Evolutionary conservation across 2,329 filamentous ascomycete species (phyloP).

Genomic region (Colletotrichum endophyticum): DNA sequence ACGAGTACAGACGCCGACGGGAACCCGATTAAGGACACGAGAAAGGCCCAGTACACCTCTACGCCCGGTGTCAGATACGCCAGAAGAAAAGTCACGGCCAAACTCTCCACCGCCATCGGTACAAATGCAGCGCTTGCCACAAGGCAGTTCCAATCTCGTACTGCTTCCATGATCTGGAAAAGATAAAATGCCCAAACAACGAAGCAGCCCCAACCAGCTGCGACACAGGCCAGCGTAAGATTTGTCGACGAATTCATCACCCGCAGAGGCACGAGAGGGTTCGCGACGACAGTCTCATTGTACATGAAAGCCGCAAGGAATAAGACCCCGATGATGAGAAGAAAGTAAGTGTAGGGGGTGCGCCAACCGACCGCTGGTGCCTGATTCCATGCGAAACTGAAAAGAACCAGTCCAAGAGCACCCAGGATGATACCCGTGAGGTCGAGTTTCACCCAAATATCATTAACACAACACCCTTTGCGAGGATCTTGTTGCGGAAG

Average conservation of each 20-base stretch:
- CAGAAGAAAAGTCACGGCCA: slow-evolving; percentile 40
- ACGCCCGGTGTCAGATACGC: slow-evolving; percentile 47
- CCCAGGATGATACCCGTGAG: slow-evolving; percentile 44
- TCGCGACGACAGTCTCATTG: slow-evolving; percentile 37
- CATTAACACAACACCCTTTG: background rate
- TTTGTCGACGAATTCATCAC: slow-evolving; percentile 50
- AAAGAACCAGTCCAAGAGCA: slow-evolving; percentile 44
- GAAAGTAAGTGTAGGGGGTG: slow-evolving; percentile 42
- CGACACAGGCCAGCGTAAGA: slow-evolving; percentile 60
- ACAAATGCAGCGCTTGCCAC: slow-evolving; percentile 46
- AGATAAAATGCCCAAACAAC: slow-evolving; percentile 57
- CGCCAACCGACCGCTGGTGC: slow-evolving; percentile 51
- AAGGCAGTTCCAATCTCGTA: slow-evolving; percentile 46
- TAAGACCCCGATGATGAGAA: slow-evolving; percentile 39
- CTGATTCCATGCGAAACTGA: slow-evolving; percentile 55
- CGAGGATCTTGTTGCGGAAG: background rate
- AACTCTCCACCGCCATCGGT: slow-evolving; percentile 45
- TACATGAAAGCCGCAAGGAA: slow-evolving; percentile 35
- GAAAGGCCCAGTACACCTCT: slow-evolving; percentile 5
- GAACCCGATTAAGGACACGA: slow-evolving; percentile 47
- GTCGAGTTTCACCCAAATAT: slow-evolving; percentile 30
- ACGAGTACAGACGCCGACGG: slow-evolving; percentile 45
- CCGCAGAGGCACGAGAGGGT: slow-evolving; percentile 63
- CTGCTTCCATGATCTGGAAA: slow-evolving; percentile 50
- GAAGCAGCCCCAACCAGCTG: slow-evolving; percentile 58